These are phyloP conservation scores for Canavalia ensiformis DNA, from an alignment of 306 rosid genomes.

Conservation along the genomic window DNA sequence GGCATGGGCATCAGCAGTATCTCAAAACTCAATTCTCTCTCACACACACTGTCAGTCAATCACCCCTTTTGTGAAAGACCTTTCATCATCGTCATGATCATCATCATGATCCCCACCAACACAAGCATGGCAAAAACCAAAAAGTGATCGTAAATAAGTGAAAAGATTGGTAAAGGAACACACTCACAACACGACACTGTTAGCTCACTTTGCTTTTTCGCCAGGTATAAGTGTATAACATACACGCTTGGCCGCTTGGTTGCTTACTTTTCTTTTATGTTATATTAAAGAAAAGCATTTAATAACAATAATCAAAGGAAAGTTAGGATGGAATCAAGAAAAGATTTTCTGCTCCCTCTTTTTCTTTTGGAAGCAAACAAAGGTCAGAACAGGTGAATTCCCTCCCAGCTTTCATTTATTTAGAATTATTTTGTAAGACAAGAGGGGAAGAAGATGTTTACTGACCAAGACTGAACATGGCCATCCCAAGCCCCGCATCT, in stretches of 20 bases:
- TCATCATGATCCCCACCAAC: constrained; percentile 62
- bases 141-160: constrained; percentile 36
- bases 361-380: constrained; percentile 38
- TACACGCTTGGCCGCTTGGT: constrained; percentile 9
- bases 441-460: constrained; percentile 14
- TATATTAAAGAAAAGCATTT: constrained; percentile 28
- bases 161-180: constrained; percentile 47
- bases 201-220: constrained; percentile 47
- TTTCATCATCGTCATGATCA: constrained; percentile 55
- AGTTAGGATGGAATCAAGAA: constrained; percentile 36
- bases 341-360: constrained; percentile 41
- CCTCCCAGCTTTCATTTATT: background rate
- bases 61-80: constrained; percentile 49
- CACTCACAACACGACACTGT: constrained; percentile 37
- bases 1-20: constrained; percentile 49
- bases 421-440: background rate
- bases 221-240: background rate
- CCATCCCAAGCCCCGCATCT: constrained; percentile 98
- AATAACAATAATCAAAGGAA: constrained; percentile 19
- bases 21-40: background rate
- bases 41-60: constrained; percentile 43
- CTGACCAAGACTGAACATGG: constrained; percentile 99
- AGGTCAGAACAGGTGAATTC: constrained; percentile 29
- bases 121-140: constrained; percentile 34
- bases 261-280: constrained; percentile 9